phyloP scores from a whole-genome alignment of 2,329 filamentous ascomycete species.

The Lasiodiplodia theobromae region DNA sequence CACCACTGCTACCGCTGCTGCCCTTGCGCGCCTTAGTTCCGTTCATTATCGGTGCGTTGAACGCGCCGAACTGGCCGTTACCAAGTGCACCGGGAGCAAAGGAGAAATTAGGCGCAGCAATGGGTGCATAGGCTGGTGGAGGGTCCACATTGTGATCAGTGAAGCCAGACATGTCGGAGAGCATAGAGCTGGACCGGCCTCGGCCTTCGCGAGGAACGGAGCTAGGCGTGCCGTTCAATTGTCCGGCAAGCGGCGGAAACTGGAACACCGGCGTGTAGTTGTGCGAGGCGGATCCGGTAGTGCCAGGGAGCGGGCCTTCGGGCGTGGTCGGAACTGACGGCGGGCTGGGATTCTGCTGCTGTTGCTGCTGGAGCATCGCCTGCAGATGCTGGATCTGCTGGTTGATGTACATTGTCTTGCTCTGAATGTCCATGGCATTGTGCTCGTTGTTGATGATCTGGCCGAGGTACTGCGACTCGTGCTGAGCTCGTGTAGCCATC shows the following conservation, averaged over 20 bases:
- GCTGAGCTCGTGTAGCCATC: constrained; percentile 42
- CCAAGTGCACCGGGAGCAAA: constrained; percentile 46
- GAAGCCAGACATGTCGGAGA: constrained; percentile 59
- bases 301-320: constrained; percentile 65
- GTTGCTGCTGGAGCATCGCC: constrained; percentile 49
- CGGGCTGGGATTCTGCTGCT: constrained; percentile 37
- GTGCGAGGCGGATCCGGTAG: constrained; percentile 38
- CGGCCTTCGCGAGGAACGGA: constrained; percentile 47
- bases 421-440: constrained; percentile 48
- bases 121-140: constrained; percentile 36
- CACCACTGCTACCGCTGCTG: constrained; percentile 55
- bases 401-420: constrained; percentile 45
- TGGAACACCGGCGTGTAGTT: constrained; percentile 47
- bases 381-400: constrained; percentile 50
- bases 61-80: constrained; percentile 19
- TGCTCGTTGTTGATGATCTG: constrained; percentile 48
- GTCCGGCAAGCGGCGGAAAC: constrained; percentile 43
- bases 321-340: constrained; percentile 60
- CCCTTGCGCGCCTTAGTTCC: constrained; percentile 43
- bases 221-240: constrained; percentile 41
- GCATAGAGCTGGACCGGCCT: constrained; percentile 60
- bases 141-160: constrained; percentile 54
- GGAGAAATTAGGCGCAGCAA: constrained; percentile 43
- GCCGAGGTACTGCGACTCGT: constrained; percentile 48
- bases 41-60: constrained; percentile 24